Percentiles rank a stretch among this genome's conserved stretches.
Evolutionary conservation across 352 stramenopile genomes (phyloP).

Genomic region (Phytophthora constricta): DNA sequence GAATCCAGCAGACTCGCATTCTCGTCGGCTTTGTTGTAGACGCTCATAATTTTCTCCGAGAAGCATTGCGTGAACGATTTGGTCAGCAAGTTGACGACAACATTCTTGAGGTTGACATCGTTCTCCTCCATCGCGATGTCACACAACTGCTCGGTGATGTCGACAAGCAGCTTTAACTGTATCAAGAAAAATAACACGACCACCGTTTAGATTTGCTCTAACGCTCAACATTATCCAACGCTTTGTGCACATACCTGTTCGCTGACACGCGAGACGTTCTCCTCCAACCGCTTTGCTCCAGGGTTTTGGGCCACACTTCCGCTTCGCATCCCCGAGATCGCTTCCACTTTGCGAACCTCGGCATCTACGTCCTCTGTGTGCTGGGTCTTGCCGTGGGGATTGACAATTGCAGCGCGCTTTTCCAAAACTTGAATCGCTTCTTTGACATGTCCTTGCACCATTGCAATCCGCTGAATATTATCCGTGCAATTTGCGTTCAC

Average conservation of each 20-base stretch:
- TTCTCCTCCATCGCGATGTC: conserved; percentile 81
- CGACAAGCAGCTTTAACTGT: conserved; percentile 60
- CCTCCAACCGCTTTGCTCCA: conserved; percentile 65
- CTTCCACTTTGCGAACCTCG: conserved; percentile 59
- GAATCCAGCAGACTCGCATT: conserved; percentile 40
- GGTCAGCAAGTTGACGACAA: conserved; percentile 68
- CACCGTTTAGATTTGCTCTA: conserved; percentile 9
- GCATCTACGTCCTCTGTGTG: conserved; percentile 46
- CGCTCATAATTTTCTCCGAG: conserved; percentile 61
- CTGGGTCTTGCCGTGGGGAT: conserved; percentile 24
- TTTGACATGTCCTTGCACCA: conserved; percentile 70
- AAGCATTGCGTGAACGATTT: conserved; percentile 83
- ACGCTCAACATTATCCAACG: not conserved
- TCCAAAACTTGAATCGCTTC: conserved; percentile 74
- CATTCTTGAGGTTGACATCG: conserved; percentile 76
- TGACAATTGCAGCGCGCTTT: conserved; percentile 48
- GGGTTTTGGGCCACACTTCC: conserved; percentile 46
- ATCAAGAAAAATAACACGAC: not conserved
- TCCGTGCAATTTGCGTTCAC: conserved; percentile 60
- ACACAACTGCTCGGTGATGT: conserved; percentile 74
- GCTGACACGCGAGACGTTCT: conserved; percentile 67
- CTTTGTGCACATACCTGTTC: conserved; percentile 58
- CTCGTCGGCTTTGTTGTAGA: conserved; percentile 75
- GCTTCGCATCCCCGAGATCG: conserved; percentile 30
- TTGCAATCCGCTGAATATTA: conserved; percentile 64